Evolutionary conservation across 2,329 filamentous ascomycete genomes (phyloP), one percentile per base, ranked within the genome.

Genomic region (Onygenales sp.): DNA sequence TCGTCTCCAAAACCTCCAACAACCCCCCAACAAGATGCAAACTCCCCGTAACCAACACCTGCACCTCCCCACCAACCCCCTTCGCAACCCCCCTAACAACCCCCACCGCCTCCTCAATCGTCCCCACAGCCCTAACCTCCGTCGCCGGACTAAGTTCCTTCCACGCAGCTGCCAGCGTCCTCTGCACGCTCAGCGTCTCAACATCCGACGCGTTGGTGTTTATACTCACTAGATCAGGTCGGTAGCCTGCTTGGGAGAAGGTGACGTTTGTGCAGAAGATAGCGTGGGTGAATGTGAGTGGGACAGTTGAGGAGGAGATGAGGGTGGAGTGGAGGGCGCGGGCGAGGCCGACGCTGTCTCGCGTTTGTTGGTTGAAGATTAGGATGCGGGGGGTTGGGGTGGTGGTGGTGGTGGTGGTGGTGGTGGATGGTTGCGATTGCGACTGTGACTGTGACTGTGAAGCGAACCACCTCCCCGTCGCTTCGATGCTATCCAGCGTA

Each of bases 351-450:
- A 74, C 71, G 4, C 87, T 87, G 63, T 95, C 84, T 34, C 90
- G 82, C 8, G 88, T 89, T 65, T 95, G 89, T 69, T 96, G 92
- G 69, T 96, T 96, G 76, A 97, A 97, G 47, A 97, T 78, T 45
- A 97, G 73, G 54, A 86, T 75, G 0, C 88, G 74, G 5, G 72
- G 66, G 44, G 74, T 69, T 51, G 63, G 64, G 49, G 14, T 34
- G 32, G 4, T 49, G 46, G n/a, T 14, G 14, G 14, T 14, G 14
- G n/a, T 14, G 14, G 14, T 14, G 14, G 14, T 14, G 49, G 14
- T 34, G 32, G 4, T 49, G 46, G n/a, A 9, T 67, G 66, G 44
- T 69, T 67, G 21, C 3, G 21, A 27, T 1, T 27, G 21, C 3
- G 13, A 67, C 61, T 61, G 62, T 59, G n/a, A 78, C 63, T 76